Base-by-base conservation (phyloP, 192 early-diverging fungal genomes). In the Backusella psychrophila region DNA sequence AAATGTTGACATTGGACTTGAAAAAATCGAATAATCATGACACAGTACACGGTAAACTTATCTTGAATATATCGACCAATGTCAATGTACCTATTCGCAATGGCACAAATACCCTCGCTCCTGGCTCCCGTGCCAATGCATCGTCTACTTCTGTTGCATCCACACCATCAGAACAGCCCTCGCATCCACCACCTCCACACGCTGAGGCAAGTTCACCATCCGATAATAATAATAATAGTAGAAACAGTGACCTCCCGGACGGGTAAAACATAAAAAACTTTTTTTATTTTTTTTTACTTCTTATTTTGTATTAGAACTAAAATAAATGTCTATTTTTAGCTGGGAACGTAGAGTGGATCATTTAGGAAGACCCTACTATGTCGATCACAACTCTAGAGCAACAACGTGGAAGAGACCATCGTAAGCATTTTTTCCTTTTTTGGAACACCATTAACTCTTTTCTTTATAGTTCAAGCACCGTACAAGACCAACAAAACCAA, bases 281-380 rank as follows among this genome's bases (percentile, higher is more conserved):
- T 33, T 3, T 33, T 33, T 33, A 0, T 21, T 14, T 21, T 33
- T 3, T 33, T 33, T 33, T 33, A 5, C 14, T 63, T 63, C 66
- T 63, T 63, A 39, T 41, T 23, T n/a, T 34, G 94, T 36, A 91
- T 90, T 35, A 97, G 94, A 15, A 95, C 96, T 21, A 96, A 96
- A 38, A 33, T n/a, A n/a, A 38, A 15, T 72, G 29, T 19, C 5
- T 15, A 69, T 35, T 46, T 42, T 38, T 79, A 94, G 80, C 66
- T 99, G 97, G 97, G 97, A 99, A 89, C 89, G 95, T 69, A 90
- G 97, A 71, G 88, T 93, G 23, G 97, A 99, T 87, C 92, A 96
- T 78, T 79, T 96, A 72, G 94, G 95, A n/a, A 90, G 97, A 15
- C 93, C 92, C 1, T 99, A 99, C 87, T 99, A 96, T 83, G 96